Evolutionary conservation across 2,329 filamentous ascomycete species (phyloP), one percentile per base, ranked within the genome.

Genomic region (Didymella sp.): DNA sequence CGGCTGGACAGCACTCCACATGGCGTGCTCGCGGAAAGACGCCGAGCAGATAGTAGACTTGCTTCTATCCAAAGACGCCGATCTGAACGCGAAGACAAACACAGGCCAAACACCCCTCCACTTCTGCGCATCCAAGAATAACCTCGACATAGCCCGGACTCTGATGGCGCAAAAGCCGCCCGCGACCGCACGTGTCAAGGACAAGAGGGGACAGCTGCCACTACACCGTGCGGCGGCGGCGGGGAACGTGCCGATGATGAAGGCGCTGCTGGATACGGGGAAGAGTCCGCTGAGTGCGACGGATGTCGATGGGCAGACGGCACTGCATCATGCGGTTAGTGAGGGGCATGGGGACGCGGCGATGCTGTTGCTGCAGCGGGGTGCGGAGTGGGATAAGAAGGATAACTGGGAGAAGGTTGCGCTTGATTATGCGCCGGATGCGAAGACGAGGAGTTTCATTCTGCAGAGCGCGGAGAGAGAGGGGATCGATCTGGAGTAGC

Each of bases 201-300:
- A 99, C 73, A 90, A 86, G 70, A 85, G 92, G 27, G 91, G 91
- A n/a, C 94, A 97, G 73, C 87, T 97, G 55, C 85, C 96, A 6
- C 84, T 99, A 24, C 96, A 99, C 76, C 87, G 95, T 17, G 95
- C 95, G 3, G 94, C 95, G 0, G 94, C 95, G 2, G 86, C 92
- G 3, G 96, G 96, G 6, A 94, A 89, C 4, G 85, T 89, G n/a
- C 92, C 94, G 5, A 92, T 99, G 79, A 82, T 96, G 44, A 89
- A 87, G 67, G 78, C 96, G 33, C 79, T 99, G 13, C 80, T 99
- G 5, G 79, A 97, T 15, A 86, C 90, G 68, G 85, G 90, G 63
- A 84, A 82, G 61, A 96, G 91, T 63, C 93, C 94, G 0, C 73
- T 98, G 22, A 91, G 96, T 75, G 88, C 92, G 2, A 88, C 89